Percentiles rank a stretch among this genome's conserved stretches.
Evolutionary conservation across 1,284 basidiomycete genomes (phyloP).

Genomic region (Coriolopsis trogii): DNA sequence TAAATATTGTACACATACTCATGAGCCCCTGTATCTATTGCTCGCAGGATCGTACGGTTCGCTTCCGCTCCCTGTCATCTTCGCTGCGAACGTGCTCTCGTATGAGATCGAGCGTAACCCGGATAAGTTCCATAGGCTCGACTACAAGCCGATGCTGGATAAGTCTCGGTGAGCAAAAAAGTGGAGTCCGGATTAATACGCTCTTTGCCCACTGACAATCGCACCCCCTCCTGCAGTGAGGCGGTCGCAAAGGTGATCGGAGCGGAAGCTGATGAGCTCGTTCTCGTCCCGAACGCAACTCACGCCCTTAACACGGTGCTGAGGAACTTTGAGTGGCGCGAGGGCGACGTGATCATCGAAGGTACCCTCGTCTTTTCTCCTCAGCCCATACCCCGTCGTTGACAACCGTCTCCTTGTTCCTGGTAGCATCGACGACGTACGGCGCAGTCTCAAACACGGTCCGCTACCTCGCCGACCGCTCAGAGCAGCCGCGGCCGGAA

Average conservation of each 20-base stretch:
- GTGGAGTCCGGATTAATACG: too few relatives aligned
- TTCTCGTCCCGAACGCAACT: constrained; percentile 68
- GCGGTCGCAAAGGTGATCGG: constrained; percentile 63
- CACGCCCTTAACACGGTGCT: constrained; percentile 71
- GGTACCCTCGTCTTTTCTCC: too few relatives aligned
- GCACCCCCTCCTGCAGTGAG: too few relatives aligned
- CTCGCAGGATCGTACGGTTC: constrained; percentile 71
- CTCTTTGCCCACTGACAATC: too few relatives aligned
- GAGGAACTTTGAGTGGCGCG: constrained; percentile 58
- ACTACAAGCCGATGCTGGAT: constrained; percentile 42
- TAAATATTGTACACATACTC: not conserved
- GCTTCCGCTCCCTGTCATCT: constrained; percentile 59
- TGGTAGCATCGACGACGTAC: constrained; percentile 57
- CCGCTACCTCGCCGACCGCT: constrained; percentile 60
- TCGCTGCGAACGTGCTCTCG: constrained; percentile 48
- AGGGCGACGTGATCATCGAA: constrained; percentile 50
- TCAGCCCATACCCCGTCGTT: too few relatives aligned
- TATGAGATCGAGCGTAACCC: constrained; percentile 60
- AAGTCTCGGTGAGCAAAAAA: constrained; percentile 46
- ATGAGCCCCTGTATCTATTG: not conserved
- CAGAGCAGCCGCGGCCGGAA: constrained; percentile 25
- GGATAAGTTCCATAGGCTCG: constrained; percentile 61
- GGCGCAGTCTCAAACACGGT: constrained; percentile 57
- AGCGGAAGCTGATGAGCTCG: constrained; percentile 62
- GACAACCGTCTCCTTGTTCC: too few relatives aligned